A percentile compares a stretch with the other conserved stretches of the same genome.
Conservation (phyloP, 1,139 yeast species). For the Pichia sp. region DNA sequence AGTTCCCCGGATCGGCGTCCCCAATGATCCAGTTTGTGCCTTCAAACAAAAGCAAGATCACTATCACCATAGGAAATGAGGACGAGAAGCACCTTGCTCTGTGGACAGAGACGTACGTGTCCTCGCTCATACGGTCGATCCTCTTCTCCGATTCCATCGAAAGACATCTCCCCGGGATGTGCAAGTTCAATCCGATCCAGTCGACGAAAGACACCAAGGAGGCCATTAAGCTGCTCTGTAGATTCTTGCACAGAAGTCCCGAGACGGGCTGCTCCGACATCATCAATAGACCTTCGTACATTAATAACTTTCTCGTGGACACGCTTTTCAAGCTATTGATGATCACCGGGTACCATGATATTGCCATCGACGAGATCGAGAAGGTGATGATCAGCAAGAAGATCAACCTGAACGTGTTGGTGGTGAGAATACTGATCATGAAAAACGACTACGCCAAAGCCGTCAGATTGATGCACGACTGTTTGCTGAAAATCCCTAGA, state of each 20-base stretch:
- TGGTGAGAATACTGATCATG: conserved; percentile 48
- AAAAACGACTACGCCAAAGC: conserved; percentile 80
- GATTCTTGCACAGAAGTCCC: conserved; percentile 63
- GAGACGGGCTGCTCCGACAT: conserved; percentile 60
- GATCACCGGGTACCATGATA: conserved; percentile 59
- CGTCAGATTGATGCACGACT: conserved; percentile 58
- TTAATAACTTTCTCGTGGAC: conserved; percentile 73
- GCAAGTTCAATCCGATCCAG: conserved; percentile 42
- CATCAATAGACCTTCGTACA: conserved; percentile 63
- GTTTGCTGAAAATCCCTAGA: conserved; percentile 54
- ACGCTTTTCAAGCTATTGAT: conserved; percentile 63
- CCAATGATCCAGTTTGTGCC: conserved; percentile 32
- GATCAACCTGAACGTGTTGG: conserved; percentile 48
- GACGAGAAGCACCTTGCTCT: conserved; percentile 35
- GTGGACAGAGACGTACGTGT: conserved; percentile 82
- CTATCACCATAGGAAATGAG: conserved; percentile 20
- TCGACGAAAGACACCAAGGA: conserved; percentile 46
- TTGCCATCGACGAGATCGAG: conserved; percentile 52
- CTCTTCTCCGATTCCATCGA: conserved; percentile 64
- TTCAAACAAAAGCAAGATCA: conserved; percentile 20
- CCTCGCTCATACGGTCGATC: conserved; percentile 67
- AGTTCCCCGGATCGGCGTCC: conserved; percentile 31
- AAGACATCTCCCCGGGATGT: conserved; percentile 55
- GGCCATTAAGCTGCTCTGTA: conserved; percentile 59
- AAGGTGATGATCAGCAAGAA: conserved; percentile 31